Conservation (phyloP, 2,329 filamentous ascomycete species). For the Nannizziopsis arthrosporioides region DNA sequence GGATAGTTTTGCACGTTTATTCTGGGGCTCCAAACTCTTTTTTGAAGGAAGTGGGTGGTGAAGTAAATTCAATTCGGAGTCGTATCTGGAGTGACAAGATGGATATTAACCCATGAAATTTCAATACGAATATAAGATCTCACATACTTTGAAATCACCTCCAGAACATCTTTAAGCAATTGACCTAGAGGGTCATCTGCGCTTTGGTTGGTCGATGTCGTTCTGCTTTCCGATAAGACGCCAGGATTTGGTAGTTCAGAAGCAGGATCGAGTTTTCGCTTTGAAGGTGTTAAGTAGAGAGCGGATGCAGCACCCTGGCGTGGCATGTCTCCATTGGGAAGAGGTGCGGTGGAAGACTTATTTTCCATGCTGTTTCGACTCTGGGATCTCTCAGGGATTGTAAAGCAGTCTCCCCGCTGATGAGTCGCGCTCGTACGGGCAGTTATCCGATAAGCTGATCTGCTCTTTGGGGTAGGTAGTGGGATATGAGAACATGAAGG, state of each 20-base stretch:
- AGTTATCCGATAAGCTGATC: too few species aligned
- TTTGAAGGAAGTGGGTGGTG: slow-evolving; percentile 28
- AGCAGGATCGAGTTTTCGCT: slow-evolving; percentile 32
- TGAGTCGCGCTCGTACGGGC: background rate
- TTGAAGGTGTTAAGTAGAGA: slow-evolving; percentile 26
- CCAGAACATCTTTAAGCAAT: slow-evolving; percentile 27
- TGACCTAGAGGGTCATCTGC: slow-evolving; percentile 26
- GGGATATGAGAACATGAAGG: too few species aligned
- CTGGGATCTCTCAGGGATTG: background rate
- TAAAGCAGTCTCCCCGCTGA: background rate
- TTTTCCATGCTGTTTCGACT: slow-evolving; percentile 3
- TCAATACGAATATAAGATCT: background rate
- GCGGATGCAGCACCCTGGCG: slow-evolving; percentile 7
- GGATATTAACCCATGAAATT: background rate
- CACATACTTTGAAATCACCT: slow-evolving; percentile 24
- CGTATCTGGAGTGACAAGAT: slow-evolving; percentile 24
- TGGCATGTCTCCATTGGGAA: slow-evolving; percentile 17
- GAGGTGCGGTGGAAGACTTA: background rate
- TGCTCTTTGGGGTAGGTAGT: too few species aligned
- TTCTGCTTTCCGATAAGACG: slow-evolving; percentile 17
- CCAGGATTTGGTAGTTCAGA: background rate
- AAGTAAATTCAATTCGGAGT: slow-evolving; percentile 35
- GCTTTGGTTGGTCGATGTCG: background rate
- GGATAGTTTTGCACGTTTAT: slow-evolving; percentile 34
- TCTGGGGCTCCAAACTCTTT: slow-evolving; percentile 30